A percentile compares a stretch with the other conserved stretches of the same genome.
These are phyloP conservation scores for Trametes polyzona DNA, from an alignment of 1,284 basidiomycete species.

Conservation along the genomic window DNA sequence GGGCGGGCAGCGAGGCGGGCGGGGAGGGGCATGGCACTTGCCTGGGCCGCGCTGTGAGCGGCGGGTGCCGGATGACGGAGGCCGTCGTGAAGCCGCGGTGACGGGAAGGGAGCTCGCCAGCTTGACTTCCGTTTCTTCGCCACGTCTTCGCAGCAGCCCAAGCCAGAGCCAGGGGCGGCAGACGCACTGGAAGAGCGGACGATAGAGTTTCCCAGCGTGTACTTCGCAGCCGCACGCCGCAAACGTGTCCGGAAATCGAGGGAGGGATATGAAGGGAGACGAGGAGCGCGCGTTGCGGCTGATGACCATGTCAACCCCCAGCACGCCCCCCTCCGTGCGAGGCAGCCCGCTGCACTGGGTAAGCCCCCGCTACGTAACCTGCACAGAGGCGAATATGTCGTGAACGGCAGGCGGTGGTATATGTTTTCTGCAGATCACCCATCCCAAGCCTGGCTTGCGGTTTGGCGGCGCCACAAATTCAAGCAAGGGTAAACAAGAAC, in stretches of 20 bases:
- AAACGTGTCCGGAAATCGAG: conserved; percentile 20
- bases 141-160: conserved; percentile 3
- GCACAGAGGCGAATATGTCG: background rate
- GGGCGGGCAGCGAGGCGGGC: background rate
- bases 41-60: background rate
- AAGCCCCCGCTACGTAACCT: conserved; percentile 13
- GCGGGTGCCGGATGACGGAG: background rate
- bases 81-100: conserved; percentile 6
- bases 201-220: conserved; percentile 14
- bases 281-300: conserved; percentile 18
- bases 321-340: conserved; percentile 22
- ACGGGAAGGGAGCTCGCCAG: conserved; percentile 6
- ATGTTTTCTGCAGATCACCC: conserved; percentile 25
- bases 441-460: conserved; percentile 34
- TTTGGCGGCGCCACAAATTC: conserved; percentile 32
- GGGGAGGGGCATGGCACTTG: background rate
- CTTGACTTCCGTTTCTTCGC: conserved; percentile 5
- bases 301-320: conserved; percentile 24
- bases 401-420: conserved; percentile 3
- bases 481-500: conserved; percentile 36
- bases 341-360: conserved; percentile 26
- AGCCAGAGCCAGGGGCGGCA: conserved; percentile 1
- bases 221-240: conserved; percentile 22
- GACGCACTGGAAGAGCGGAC: conserved; percentile 11
- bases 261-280: conserved; percentile 21